A percentile compares a stretch with the other conserved stretches of the same genome.
Evolutionary conservation across 306 rosid species (phyloP).

Genomic region (Cucumis cinereus): DNA sequence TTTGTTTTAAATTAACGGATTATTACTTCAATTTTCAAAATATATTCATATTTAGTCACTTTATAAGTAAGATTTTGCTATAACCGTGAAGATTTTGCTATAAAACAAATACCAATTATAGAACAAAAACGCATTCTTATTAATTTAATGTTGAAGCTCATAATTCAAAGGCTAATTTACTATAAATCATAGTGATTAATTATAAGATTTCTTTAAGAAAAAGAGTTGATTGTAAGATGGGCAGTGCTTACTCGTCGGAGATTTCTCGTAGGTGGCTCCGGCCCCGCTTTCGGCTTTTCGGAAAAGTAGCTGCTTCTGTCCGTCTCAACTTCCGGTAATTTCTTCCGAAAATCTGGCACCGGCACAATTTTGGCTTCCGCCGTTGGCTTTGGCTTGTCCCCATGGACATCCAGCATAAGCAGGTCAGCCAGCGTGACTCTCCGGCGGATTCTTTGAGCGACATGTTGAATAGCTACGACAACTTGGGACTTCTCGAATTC

Average conservation of each 20-base stretch:
- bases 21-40: no score
- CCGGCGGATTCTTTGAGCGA: neutral
- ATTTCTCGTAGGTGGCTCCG: neutral
- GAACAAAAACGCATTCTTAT: no score
- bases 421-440: slow-evolving; percentile 83
- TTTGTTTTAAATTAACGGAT: no score
- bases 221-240: no score
- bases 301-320: slow-evolving; percentile 33
- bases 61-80: no score
- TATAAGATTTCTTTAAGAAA: no score
- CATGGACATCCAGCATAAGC: slow-evolving; percentile 71
- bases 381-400: slow-evolving; percentile 1
- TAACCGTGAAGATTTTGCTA: no score
- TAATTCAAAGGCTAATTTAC: no score
- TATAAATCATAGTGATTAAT: no score
- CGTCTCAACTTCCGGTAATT: neutral
- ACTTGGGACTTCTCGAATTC: neutral
- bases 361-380: neutral
- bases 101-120: no score
- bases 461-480: neutral
- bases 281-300: slow-evolving; percentile 32
- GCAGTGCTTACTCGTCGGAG: neutral
- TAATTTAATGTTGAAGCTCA: no score
- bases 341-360: neutral
- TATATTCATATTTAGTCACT: no score